Conservation (phyloP, 2,329 filamentous ascomycete genomes). For the Xylariaceae sp. region DNA sequence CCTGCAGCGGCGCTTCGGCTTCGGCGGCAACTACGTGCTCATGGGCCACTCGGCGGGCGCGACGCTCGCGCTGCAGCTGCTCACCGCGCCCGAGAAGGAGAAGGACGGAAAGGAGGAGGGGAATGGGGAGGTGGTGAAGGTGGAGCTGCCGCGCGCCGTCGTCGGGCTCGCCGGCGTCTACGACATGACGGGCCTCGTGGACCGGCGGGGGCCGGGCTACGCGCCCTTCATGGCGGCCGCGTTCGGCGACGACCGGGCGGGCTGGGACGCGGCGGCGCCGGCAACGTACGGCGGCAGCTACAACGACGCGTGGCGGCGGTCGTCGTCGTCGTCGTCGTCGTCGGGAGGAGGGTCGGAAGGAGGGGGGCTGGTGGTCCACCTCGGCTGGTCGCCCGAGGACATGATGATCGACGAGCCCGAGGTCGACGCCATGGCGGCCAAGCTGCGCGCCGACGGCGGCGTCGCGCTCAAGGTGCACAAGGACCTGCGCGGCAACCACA, state of each 20-base stretch:
- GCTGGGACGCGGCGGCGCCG: conserved; percentile 52
- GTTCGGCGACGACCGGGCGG: conserved; percentile 46
- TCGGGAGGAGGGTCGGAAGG: too few relatives aligned
- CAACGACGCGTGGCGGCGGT: conserved; percentile 32
- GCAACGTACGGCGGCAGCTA: conserved; percentile 35
- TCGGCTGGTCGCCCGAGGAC: conserved; percentile 41
- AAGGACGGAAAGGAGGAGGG: conserved; percentile 5
- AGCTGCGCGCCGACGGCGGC: conserved; percentile 34
- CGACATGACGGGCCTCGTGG: conserved; percentile 48
- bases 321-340: conserved; percentile 7
- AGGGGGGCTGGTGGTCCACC: conserved; percentile 24
- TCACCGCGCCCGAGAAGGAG: conserved; percentile 25
- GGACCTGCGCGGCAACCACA: conserved; percentile 51
- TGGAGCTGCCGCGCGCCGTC: conserved; percentile 41
- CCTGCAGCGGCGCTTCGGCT: conserved; percentile 37
- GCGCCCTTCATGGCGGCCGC: conserved; percentile 49
- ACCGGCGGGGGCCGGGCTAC: conserved; percentile 42
- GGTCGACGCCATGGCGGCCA: conserved; percentile 45
- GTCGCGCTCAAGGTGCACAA: conserved; percentile 28
- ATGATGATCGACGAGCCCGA: conserved; percentile 49
- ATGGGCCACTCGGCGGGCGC: conserved; percentile 58
- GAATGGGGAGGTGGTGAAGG: conserved; percentile 4
- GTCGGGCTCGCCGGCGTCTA: conserved; percentile 61
- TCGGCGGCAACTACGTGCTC: conserved; percentile 43
- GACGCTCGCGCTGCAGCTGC: conserved; percentile 53